Conservation (phyloP, 257 asterid species). For the Fraxinus excelsior region DNA sequence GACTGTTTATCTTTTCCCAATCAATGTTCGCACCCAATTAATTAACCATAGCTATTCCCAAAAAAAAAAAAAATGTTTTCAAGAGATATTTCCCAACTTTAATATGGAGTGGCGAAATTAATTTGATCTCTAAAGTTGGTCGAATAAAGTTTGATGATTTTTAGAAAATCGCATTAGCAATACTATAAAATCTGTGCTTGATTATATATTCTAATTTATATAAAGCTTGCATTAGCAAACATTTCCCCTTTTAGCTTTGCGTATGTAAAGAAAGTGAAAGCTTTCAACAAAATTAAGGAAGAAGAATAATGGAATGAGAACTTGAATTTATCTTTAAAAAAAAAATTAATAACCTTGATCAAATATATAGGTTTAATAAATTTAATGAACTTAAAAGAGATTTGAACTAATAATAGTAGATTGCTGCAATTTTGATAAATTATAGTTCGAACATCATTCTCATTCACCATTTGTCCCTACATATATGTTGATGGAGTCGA, state of each 20-base stretch:
- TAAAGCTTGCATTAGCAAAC: no score
- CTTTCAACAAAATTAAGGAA: background rate
- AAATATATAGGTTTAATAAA: background rate
- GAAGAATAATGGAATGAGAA: background rate
- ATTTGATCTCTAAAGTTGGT: background rate
- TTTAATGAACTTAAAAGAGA: no score
- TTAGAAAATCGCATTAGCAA: background rate
- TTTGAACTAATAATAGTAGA: no score
- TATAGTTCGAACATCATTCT: no score
- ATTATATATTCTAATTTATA: no score
- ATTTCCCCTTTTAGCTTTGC: background rate
- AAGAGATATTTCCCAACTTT: background rate
- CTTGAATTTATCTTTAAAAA: background rate
- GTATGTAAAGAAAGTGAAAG: background rate
- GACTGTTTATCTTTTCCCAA: background rate
- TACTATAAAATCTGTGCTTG: background rate
- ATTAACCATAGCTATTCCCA: background rate
- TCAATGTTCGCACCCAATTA: background rate
- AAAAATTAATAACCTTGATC: background rate
- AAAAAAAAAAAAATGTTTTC: background rate
- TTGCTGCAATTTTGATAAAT: no score
- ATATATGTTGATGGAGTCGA: no score
- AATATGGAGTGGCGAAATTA: background rate
- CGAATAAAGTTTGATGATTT: conserved; percentile 5
- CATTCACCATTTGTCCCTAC: no score